Evolutionary conservation across 805 yeast species (phyloP), one percentile per base, ranked within the genome.

Genomic region (Wickerhamiella nectarea): DNA sequence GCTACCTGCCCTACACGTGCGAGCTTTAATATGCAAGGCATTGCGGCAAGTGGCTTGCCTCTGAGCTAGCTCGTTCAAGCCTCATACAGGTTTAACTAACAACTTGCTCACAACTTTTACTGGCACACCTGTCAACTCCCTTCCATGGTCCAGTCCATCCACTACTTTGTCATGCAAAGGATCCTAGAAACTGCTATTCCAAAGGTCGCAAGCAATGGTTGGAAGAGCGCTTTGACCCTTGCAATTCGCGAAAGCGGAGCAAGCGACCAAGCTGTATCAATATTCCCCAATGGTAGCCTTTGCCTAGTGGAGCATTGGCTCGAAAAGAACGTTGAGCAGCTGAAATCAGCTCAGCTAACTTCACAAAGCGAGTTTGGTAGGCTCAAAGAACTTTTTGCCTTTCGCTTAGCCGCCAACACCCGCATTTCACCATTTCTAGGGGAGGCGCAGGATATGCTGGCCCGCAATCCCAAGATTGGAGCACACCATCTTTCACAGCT

Each of bases 401-500:
- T 49, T 49, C 65, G 89, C 47, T 56, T 58, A 38, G 29, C 28
- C 12, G 69, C 63, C 46, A 81, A 81, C 55, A 25, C 41, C 29
- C 26, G 38, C 21, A 41, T 45, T 14, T 53, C 54, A 19, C 45
- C 48, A 40, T 29, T 42, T 14, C 47, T 58, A 19, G 41, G 42
- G 11, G 61, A 63, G 40, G 80, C 78, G 0, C 65, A 86, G 46
- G 72, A 80, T 0, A 70, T 74, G 39, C 66, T 85, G 60, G 63
- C 78, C 6, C 58, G 74, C 20, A 79, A 82, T 56, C 38, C 79
- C 25, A 53, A 63, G 8, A 58, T 56, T 22, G 74, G 91, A 0
- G 53, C 81, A 40, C 72, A 71, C 29, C 93, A 84, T 55, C 70
- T 91, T 45, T 80, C 77, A 52, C 70, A 74, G 42, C 67, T 87